Conservation (phyloP, 2,329 filamentous ascomycete species). For the Colletotrichum trifolii region DNA sequence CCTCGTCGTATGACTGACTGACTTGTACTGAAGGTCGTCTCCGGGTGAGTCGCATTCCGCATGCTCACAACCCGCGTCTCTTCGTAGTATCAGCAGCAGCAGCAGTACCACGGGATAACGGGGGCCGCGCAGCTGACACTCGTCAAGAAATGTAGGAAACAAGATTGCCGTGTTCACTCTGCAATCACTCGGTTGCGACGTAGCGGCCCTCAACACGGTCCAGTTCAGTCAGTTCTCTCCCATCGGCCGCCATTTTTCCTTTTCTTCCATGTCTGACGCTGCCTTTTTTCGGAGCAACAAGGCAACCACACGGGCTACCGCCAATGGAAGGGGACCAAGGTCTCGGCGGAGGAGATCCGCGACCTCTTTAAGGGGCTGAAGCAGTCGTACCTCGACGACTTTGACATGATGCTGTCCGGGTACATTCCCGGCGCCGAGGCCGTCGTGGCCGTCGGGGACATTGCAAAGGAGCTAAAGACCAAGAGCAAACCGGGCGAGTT, state of each 20-base stretch:
- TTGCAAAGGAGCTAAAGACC: constrained; percentile 82
- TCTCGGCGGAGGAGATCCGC: constrained; percentile 83
- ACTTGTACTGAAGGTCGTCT: constrained; percentile 53
- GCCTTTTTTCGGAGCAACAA: constrained; percentile 47
- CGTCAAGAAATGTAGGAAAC: constrained; percentile 89
- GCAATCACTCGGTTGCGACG: constrained; percentile 93
- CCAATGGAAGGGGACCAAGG: constrained; percentile 86
- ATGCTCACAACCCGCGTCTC: not conserved
- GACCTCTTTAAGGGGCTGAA: constrained; percentile 87
- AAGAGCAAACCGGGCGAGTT: constrained; percentile 76
- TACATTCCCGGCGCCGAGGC: constrained; percentile 91
- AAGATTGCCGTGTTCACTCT: constrained; percentile 96
- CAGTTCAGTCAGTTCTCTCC: constrained; percentile 81
- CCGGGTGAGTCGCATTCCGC: constrained; percentile 47
- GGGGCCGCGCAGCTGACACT: not conserved
- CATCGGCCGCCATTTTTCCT: not conserved
- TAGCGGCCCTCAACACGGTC: constrained; percentile 93
- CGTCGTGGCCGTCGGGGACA: constrained; percentile 84
- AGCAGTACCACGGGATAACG: not conserved
- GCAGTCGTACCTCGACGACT: constrained; percentile 85
- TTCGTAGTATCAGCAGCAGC: not conserved
- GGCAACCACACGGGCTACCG: constrained; percentile 96
- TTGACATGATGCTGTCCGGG: constrained; percentile 93
- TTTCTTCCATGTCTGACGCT: not conserved
- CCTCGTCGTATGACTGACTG: constrained; percentile 34